phyloP scores from a whole-genome alignment of 257 asterid species.

The Petrea volubilis region DNA sequence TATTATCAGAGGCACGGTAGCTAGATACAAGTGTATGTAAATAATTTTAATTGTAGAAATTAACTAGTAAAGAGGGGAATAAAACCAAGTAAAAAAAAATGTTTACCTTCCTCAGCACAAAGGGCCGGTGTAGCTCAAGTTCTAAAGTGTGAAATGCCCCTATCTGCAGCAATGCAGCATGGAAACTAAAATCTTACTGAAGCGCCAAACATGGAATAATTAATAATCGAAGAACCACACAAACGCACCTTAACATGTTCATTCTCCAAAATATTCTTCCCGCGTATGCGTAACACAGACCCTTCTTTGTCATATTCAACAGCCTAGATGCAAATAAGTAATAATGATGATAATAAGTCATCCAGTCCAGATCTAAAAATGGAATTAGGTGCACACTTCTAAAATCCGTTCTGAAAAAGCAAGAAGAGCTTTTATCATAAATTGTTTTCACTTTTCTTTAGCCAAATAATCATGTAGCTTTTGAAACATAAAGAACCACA shows the following conservation, averaged over 20 bases:
- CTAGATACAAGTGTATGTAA: too few relatives aligned
- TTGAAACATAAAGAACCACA: too few relatives aligned
- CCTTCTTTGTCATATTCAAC: constrained; percentile 96
- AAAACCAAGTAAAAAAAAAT: not conserved
- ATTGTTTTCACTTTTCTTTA: too few relatives aligned
- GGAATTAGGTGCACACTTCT: not conserved
- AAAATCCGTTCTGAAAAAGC: not conserved
- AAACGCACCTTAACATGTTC: constrained; percentile 86
- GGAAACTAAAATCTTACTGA: constrained; percentile 22
- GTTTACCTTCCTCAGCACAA: constrained; percentile 82
- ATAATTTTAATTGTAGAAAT: not conserved
- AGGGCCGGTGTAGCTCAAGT: constrained; percentile 84
- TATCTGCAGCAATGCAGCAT: constrained; percentile 68
- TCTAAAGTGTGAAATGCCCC: constrained; percentile 99
- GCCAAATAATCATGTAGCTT: too few relatives aligned
- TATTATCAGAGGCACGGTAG: too few relatives aligned
- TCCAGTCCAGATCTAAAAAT: not conserved
- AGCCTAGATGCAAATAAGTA: constrained; percentile 45
- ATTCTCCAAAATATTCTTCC: constrained; percentile 87
- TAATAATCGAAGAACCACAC: constrained; percentile 17
- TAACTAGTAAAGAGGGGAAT: not conserved
- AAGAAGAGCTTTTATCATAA: constrained; percentile 9
- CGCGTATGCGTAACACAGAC: constrained; percentile 84
- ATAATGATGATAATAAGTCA: too few relatives aligned
- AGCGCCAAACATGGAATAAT: constrained; percentile 13